Base-by-base conservation (phyloP, 345 rosid species). In the Syzygium aromaticum region DNA sequence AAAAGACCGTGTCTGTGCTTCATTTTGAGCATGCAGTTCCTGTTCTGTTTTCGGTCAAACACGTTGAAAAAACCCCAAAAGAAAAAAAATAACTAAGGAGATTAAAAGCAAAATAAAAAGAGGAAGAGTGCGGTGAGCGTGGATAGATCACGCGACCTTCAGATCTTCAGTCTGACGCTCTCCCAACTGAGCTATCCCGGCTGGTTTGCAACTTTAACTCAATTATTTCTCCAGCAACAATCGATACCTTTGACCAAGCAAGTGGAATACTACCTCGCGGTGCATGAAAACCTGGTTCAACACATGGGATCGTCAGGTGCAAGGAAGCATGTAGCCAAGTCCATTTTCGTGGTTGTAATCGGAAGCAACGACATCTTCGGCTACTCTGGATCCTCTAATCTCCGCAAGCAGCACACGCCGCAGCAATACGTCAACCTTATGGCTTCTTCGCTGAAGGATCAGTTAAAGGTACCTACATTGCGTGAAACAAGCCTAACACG, bases 101-200 rank as follows among this genome's bases (percentile, higher is more conserved):
- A 51, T 0, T 27, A 73, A 86, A 86, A 86, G 85, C 38, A 53
- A 0, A 19, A 38, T 19, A 27, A 6, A 0, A 38, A 73, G 10
- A 38, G 1, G 16, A 13, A 9, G 16, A n/a, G 9, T 93, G 95
- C 97, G 95, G 97, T 93, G 97, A 93, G 92, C 98, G 93, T 94
- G 92, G 96, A 95, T 92, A 94, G 98, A 96, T 93, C 96, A 95
- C 95, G 95, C 92, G 98, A 91, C 98, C 96, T 95, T 95, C 95
- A 95, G 96, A 95, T 96, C 98, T 96, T 95, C 96, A 95, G 96
- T 94, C 96, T 94, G 96, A 95, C 94, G 97, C 98, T 94, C 94
- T 94, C 98, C 97, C 98, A 94, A 94, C 96, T 94, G 95, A 94
- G 96, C 97, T 95, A 95, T 93, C 95, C 95, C 95, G 95, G 93